Evolutionary conservation across 305 asterid species (phyloP), one percentile per base, ranked within the genome.

Genomic region (Fraxinus floribunda): DNA sequence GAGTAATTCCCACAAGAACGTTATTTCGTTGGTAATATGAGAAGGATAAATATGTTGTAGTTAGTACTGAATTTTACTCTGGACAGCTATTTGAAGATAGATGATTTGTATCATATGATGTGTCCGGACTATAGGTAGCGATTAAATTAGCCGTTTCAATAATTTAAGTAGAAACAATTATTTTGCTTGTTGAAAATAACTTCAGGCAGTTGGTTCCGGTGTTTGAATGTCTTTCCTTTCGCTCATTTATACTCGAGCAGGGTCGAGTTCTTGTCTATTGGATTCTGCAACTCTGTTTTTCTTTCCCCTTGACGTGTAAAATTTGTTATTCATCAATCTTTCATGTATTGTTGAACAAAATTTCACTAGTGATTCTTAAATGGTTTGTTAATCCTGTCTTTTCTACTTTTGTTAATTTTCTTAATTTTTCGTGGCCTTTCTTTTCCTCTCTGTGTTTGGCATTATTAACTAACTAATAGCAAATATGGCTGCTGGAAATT

Each of bases 111-210:
- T 75, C 85, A 75, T 83, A 82, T 68, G 72, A 29, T 84, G 86
- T 84, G 79, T 77, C 75, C 71, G 83, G 85, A 79, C 77, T 60
- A 10, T 10, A 64, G 72, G 75, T 87, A 86, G 92, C 84, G 35
- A 81, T 52, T 70, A 83, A 75, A 78, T 86, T 79, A 79, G 80
- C 76, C 81, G 89, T 81, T 84, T 77, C 72, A 88, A 85, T 81
- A 15, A 49, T 82, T 82, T 22, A 85, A 88, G 38, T 86, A 88
- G 83, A 52, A 35, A 44, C 35, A 24, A 36, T 39, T 76, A 75
- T 70, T 68, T 73, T 29, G 83, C 78, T 83, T 86, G 79, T 79
- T 84, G 85, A 79, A 84, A 78, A 78, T 85, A 78, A 82, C 79
- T 79, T 76, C 83, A 24, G 78, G 76, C 41, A 39, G 64, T 57